Evolutionary conservation across 805 yeast species (phyloP), one percentile per base, ranked within the genome.

Genomic region (Metschnikowia lunata): DNA sequence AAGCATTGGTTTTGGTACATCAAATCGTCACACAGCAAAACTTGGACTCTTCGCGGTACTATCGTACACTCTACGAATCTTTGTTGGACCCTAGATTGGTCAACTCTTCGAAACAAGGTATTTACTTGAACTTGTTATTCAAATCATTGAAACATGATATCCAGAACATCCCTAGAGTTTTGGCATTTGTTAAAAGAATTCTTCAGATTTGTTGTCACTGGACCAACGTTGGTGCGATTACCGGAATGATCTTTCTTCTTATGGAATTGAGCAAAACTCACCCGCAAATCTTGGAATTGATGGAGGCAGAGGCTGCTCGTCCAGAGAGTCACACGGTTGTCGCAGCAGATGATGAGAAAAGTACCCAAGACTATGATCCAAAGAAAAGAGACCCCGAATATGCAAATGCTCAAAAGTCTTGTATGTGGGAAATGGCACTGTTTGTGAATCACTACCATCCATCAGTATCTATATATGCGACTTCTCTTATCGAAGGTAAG

Each of bases 111-210:
- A 93, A 93, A 62, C 96, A 91, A 65, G 88, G 95, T 54, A 84
- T 93, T 47, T 93, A 89, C 63, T 72, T 93, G 68, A 90, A 91
- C 61, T 71, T 93, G 57, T 69, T 93, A 40, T 89, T 80, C 75
- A 88, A 86, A 62, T 79, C 97, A 0, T 69, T 93, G 65, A 86
- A 85, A 60, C 74, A 75, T 46, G 98, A 90, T 58, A 55, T 67
- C 7, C 37, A 42, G 8, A 71, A 76, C 41, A 71, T 75, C 38
- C 72, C 77, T 12, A 75, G 98, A 55, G 85, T 88, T 7, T 69
- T 83, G 60, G 95, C 99, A 0, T 91, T 93, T 64, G 93, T 87
- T 37, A 93, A 93, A 67, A 77, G 99, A 68, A 80, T 89, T 40
- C 71, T 87, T 34, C 98, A 93, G 65, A 78, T 88, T 34, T 86